Percentiles rank a stretch among this genome's conserved stretches.
These are phyloP conservation scores for Hyparrhenia diplandra DNA, from an alignment of 176 grass and related monocot genomes.

Conservation along the genomic window DNA sequence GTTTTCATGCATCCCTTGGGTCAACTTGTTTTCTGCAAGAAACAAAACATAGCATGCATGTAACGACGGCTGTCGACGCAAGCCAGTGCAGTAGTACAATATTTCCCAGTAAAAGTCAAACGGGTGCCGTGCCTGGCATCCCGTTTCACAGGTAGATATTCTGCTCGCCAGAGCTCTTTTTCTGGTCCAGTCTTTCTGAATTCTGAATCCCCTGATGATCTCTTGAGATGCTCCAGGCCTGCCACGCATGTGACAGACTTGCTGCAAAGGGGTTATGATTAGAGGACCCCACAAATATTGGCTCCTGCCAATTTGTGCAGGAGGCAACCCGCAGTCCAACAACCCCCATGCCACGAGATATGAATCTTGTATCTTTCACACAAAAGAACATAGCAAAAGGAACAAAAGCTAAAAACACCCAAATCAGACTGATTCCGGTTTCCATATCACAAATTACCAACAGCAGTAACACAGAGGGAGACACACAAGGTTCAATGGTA, in stretches of 20 bases:
- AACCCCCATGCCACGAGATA: slow-evolving; percentile 27
- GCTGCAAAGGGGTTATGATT: slow-evolving; percentile 29
- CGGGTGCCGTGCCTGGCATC: slow-evolving; percentile 13
- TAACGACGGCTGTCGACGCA: not conserved
- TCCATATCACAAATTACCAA: not conserved
- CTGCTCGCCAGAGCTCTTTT: slow-evolving; percentile 15
- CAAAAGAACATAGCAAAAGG: slow-evolving; percentile 3
- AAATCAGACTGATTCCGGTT: not conserved
- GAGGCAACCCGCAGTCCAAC: slow-evolving; percentile 15
- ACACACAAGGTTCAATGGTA: slow-evolving; percentile 2
- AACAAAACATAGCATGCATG: not conserved
- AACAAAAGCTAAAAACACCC: not conserved
- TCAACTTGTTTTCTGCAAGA: slow-evolving; percentile 34
- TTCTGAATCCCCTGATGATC: slow-evolving; percentile 25
- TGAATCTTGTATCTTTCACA: slow-evolving; percentile 13
- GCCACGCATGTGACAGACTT: slow-evolving; percentile 39
- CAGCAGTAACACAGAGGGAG: not conserved
- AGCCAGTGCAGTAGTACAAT: not conserved
- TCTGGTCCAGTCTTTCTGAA: slow-evolving; percentile 34
- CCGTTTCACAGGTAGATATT: slow-evolving; percentile 35
- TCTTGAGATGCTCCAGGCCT: slow-evolving; percentile 28
- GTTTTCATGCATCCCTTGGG: not conserved
- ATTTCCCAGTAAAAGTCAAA: slow-evolving; percentile 22
- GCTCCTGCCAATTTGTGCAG: slow-evolving; percentile 28
- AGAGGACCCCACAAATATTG: slow-evolving; percentile 30